Base-by-base conservation (phyloP, 306 rosid genomes). In the Gynostemma pentaphyllum region DNA sequence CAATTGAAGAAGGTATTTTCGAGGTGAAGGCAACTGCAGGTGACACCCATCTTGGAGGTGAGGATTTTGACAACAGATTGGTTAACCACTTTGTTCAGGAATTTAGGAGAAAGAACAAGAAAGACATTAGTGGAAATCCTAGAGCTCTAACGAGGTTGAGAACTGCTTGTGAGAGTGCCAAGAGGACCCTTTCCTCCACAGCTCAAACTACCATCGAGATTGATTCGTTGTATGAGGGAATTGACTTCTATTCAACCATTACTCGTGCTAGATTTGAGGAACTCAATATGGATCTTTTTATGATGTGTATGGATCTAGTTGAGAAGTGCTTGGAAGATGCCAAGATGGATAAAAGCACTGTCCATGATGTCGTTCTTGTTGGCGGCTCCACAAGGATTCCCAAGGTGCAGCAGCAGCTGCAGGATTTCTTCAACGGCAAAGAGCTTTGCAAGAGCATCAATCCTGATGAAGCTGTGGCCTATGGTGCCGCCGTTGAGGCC, bases 311-410 rank as follows among this genome's bases (percentile, higher is more conserved):
- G 88, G 88, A 85, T 39, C 88, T 84, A 0, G 89, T 85, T 2
- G 86, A 85, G 70, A 82, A 85, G 75, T 85, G 94, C 56, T 14
- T 82, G 68, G 76, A 84, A 53, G 88, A 85, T 46, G 94, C 86
- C 0, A 85, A 82, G 81, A 85, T 85, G 94, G 88, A 82, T 72
- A 85, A 85, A 68, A 80, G 73, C 71, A 2, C 13, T 7, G 73
- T 82, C 9, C 78, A 80, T 66, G 88, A 85, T 45, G 86, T 76
- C 10, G 94, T 85, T 0, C 88, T 82, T 51, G 94, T 82, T 39
- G 94, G 94, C 19, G 94, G 94, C 0, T 85, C 94, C 1, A 82
- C 94, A 5, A 82, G 94, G 5, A 82, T 85, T 64, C 94, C 88
- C 0, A 85, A 85, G 40, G 94, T 85, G 32, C 94, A 85, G 62